Evolutionary conservation across 2,329 filamentous ascomycete genomes (phyloP), one percentile per base, ranked within the genome.

Genomic region (Cladosporium velox): DNA sequence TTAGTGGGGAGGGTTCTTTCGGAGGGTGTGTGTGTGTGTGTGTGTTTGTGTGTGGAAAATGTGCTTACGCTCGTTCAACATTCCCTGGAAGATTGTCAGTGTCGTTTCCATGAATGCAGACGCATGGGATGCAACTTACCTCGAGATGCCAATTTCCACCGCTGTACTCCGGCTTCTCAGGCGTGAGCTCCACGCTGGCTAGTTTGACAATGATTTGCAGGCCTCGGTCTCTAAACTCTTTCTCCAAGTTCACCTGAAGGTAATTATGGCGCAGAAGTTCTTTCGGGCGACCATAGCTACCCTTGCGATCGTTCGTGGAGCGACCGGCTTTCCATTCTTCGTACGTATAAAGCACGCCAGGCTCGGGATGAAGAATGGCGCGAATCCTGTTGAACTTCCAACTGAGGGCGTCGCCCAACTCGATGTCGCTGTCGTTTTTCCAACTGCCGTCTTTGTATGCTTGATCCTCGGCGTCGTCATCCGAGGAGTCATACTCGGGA

Each of bases 111-210:
- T n/a, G n/a, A n/a, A n/a, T n/a, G n/a, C n/a, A n/a, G n/a, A n/a
- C n/a, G n/a, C n/a, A n/a, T n/a, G n/a, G n/a, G n/a, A n/a, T n/a
- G n/a, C n/a, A n/a, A n/a, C n/a, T n/a, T n/a, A n/a, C n/a, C n/a
- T n/a, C n/a, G n/a, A n/a, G n/a, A n/a, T n/a, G 85, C 83, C 85
- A 88, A 1, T 76, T 77, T 0, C 85, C 85, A 18, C 84, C 84
- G 0, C 77, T 74, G 68, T 87, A 90, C 0, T 72, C 71, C 0
- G 87, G 85, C 2, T 86, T 82, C 21, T 86, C 84, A 0, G 88
- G 88, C 0, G 82, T 86, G 0, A 90, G 78, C 51, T 88, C 80
- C 60, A 89, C 84, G 41, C 81, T 84, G 1, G 86, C 82, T 68
- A 91, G 79, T 71, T 87, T 55, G 76, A 86, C 68, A 70, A 82